A percentile compares a stretch with the other conserved stretches of the same genome.
phyloP scores from a whole-genome alignment of 257 asterid species.

The Phtheirospermum japonicum region DNA sequence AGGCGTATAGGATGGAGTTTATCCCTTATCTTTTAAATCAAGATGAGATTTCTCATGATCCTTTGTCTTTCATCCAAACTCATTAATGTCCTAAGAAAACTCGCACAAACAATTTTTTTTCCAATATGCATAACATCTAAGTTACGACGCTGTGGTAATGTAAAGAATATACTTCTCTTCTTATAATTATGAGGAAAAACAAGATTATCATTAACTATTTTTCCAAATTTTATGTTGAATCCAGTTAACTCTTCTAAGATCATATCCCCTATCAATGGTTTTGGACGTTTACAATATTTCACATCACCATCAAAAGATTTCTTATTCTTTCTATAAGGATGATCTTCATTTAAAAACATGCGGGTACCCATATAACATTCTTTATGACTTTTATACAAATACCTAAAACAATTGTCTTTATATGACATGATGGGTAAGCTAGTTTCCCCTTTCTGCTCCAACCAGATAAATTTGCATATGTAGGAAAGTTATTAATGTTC shows the following conservation, averaged over 20 bases:
- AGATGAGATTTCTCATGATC: conserved; percentile 24
- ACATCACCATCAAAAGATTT: conserved; percentile 14
- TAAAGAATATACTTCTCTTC: neutral
- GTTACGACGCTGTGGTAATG: neutral
- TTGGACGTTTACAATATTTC: neutral
- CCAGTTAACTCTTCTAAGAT: neutral
- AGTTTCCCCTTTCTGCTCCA: conserved; percentile 16
- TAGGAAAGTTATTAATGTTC: conserved; percentile 26
- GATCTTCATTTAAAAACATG: neutral
- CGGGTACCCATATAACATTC: conserved; percentile 9
- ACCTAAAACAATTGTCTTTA: neutral
- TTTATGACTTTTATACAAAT: conserved; percentile 9
- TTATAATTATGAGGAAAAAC: neutral
- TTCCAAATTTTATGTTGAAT: conserved; percentile 16
- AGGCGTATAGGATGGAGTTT: conserved; percentile 11
- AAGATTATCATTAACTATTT: neutral
- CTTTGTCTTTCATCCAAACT: conserved; percentile 23
- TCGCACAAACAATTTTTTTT: conserved; percentile 7
- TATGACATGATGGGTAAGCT: conserved; percentile 16
- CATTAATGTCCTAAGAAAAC: neutral
- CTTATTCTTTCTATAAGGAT: conserved; percentile 12
- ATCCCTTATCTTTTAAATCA: conserved; percentile 25
- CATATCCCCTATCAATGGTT: neutral
- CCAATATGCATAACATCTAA: conserved; percentile 13
- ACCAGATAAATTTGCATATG: conserved; percentile 9